A percentile compares a stretch with the other conserved stretches of the same genome.
These are phyloP conservation scores for Biancaea sappan DNA, from an alignment of 306 rosid genomes.

Conservation along the genomic window DNA sequence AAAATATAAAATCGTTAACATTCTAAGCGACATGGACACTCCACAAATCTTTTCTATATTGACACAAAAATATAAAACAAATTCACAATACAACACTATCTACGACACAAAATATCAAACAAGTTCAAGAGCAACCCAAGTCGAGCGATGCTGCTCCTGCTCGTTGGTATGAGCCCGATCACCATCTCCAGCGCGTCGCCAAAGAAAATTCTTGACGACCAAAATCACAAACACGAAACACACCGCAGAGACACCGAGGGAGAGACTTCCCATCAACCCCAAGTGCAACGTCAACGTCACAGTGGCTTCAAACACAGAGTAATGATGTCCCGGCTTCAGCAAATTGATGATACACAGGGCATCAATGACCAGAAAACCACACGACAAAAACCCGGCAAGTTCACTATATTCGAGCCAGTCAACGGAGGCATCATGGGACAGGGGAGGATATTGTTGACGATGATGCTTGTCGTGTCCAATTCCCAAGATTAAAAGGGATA, in stretches of 20 bases:
- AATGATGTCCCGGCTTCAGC: conserved; percentile 37
- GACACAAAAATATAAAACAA: no score
- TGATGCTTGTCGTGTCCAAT: conserved; percentile 20
- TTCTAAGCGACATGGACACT: no score
- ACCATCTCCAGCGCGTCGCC: conserved; percentile 26
- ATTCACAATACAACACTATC: no score
- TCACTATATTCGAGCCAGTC: background rate
- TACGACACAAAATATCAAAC: background rate
- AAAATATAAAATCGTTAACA: no score
- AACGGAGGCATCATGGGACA: background rate
- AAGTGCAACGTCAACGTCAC: conserved; percentile 31
- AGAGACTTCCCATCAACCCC: background rate
- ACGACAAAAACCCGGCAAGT: background rate
- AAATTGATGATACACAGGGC: conserved; percentile 23
- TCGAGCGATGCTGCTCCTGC: background rate
- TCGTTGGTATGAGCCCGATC: background rate
- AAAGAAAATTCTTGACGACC: conserved; percentile 29
- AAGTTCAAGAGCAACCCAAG: background rate
- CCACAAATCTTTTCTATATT: no score
- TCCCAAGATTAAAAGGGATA: conserved; percentile 19
- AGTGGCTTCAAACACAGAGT: conserved; percentile 32
- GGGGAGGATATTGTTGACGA: no score
- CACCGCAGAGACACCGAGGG: background rate
- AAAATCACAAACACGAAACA: conserved; percentile 11
- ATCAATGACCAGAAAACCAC: conserved; percentile 19